A percentile compares a stretch with the other conserved stretches of the same genome.
phyloP scores from a whole-genome alignment of 257 asterid species.

The Primulina huaijiensis region DNA sequence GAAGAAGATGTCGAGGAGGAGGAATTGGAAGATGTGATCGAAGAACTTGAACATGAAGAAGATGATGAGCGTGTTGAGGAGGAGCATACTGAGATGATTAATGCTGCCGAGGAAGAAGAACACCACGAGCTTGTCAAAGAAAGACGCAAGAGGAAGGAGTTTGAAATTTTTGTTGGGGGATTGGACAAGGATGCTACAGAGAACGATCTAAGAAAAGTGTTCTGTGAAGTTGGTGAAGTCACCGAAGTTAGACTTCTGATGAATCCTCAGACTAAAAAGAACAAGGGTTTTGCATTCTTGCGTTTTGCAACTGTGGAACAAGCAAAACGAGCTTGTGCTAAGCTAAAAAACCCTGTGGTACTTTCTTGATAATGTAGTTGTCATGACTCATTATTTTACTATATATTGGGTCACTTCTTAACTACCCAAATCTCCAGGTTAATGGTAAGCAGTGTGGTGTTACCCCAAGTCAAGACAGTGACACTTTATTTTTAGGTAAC shows the following conservation, averaged over 20 bases:
- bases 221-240: constrained; percentile 84
- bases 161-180: constrained; percentile 95
- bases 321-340: constrained; percentile 84
- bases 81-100: constrained; percentile 55
- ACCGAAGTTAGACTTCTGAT: constrained; percentile 94
- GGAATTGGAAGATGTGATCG: constrained; percentile 49
- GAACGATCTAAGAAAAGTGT: constrained; percentile 82
- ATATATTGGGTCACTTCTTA: constrained; percentile 34
- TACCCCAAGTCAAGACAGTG: constrained; percentile 54
- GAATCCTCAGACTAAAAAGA: constrained; percentile 95
- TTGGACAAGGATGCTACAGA: constrained; percentile 98
- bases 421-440: constrained; percentile 67
- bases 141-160: constrained; percentile 94
- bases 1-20: constrained; percentile 75
- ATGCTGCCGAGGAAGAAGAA: constrained; percentile 82
- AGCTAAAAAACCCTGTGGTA: constrained; percentile 92
- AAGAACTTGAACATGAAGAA: constrained; percentile 72
- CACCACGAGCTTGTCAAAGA: constrained; percentile 79
- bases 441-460: constrained; percentile 98
- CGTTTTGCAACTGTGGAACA: constrained; percentile 94
- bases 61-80: constrained; percentile 48
- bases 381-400: constrained; percentile 28
- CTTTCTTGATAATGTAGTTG: constrained; percentile 35
- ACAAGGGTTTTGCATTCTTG: constrained; percentile 95
- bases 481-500: constrained; percentile 70